A percentile compares a stretch with the other conserved stretches of the same genome.
phyloP scores from a whole-genome alignment of 2,329 filamentous ascomycete species.

The Penicillium sp. region DNA sequence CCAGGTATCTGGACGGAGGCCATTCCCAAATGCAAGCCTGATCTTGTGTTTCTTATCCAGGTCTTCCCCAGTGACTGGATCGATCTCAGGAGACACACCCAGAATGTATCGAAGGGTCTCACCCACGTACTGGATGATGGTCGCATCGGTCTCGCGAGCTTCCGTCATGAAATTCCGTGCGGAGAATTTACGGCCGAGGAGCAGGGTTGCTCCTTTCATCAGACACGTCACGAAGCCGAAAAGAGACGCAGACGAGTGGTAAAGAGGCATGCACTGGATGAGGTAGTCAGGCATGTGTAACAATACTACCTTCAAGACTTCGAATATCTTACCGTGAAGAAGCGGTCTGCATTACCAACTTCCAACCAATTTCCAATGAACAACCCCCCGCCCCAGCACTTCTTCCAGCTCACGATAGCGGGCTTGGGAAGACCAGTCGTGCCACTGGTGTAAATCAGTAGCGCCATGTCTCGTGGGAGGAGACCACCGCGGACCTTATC shows the following conservation, averaged over 20 bases:
- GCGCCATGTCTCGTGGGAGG: slow-evolving; percentile 55
- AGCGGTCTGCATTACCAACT: slow-evolving; percentile 60
- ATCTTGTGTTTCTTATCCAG: slow-evolving; percentile 70
- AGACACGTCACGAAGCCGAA: slow-evolving; percentile 64
- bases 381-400: slow-evolving; percentile 52
- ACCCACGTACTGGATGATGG: slow-evolving; percentile 79
- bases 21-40: slow-evolving; percentile 76
- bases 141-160: slow-evolving; percentile 65
- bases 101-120: slow-evolving; percentile 82
- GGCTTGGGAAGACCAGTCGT: slow-evolving; percentile 81
- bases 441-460: slow-evolving; percentile 79
- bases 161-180: slow-evolving; percentile 73
- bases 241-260: slow-evolving; percentile 73
- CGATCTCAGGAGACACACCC: slow-evolving; percentile 57
- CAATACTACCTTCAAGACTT: too few relatives aligned
- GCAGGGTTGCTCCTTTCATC: slow-evolving; percentile 59
- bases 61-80: slow-evolving; percentile 60
- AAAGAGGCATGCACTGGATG: slow-evolving; percentile 74
- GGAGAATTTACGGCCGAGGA: slow-evolving; percentile 73
- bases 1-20: slow-evolving; percentile 81
- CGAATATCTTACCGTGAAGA: slow-evolving; percentile 61
- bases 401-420: slow-evolving; percentile 69
- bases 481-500: slow-evolving; percentile 54
- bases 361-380: slow-evolving; percentile 56
- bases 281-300: background rate